These are phyloP conservation scores for Epichloe uncinata DNA, from an alignment of 2,329 filamentous ascomycete genomes.

Conservation along the genomic window DNA sequence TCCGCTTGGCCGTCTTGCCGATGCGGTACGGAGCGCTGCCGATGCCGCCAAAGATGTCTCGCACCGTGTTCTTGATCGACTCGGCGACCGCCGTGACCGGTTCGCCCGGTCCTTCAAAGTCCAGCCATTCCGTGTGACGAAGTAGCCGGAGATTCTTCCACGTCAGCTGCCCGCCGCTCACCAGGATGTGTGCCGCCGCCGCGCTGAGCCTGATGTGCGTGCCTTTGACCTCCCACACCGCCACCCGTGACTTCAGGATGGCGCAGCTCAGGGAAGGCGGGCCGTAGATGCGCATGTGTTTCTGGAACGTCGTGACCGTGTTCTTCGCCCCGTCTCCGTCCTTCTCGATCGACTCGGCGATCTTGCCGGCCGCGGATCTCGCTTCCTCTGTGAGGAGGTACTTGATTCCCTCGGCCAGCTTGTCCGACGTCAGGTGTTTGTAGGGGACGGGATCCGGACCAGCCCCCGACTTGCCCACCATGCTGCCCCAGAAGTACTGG, in stretches of 20 bases:
- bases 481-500: constrained; percentile 65
- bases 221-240: constrained; percentile 52
- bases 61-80: constrained; percentile 44
- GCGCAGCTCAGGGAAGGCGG: constrained; percentile 50
- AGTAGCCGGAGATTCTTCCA: constrained; percentile 52
- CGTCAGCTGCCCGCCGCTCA: constrained; percentile 44
- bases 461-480: constrained; percentile 49
- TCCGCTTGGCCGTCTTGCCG: constrained; percentile 42
- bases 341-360: constrained; percentile 46
- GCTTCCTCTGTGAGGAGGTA: constrained; percentile 52
- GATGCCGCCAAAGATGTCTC: constrained; percentile 47
- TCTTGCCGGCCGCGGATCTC: constrained; percentile 38
- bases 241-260: constrained; percentile 47
- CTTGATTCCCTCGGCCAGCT: constrained; percentile 56
- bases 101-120: constrained; percentile 63
- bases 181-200: constrained; percentile 51
- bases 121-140: constrained; percentile 60
- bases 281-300: constrained; percentile 38
- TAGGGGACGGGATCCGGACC: constrained; percentile 56
- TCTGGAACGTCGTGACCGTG: constrained; percentile 54
- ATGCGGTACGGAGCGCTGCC: constrained; percentile 50
- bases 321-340: constrained; percentile 59
- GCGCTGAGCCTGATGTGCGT: constrained; percentile 47
- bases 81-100: constrained; percentile 54
- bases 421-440: constrained; percentile 50